Evolutionary conservation across 179 eudicot species (phyloP).

Genomic region (Patellifolia procumbens): DNA sequence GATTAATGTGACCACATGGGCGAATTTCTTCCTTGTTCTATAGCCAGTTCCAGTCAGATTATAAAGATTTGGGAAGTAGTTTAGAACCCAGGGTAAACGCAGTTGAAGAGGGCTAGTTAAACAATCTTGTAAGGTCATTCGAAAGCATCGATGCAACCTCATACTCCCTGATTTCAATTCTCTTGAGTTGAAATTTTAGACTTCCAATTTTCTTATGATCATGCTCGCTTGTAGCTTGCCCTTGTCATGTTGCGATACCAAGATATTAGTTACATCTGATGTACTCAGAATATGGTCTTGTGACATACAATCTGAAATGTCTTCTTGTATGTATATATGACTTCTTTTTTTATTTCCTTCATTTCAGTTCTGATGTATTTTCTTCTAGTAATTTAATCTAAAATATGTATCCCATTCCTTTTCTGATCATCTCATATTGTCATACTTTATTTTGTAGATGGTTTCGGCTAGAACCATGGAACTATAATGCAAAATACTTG

Average conservation of each 20-base stretch:
- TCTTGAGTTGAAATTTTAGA: not conserved
- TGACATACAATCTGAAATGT: not conserved
- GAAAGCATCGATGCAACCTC: slow-evolving; percentile 1
- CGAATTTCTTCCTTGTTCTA: too few species aligned
- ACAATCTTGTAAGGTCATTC: not conserved
- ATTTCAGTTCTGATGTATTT: not conserved
- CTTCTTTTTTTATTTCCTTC: not conserved
- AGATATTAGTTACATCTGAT: not conserved
- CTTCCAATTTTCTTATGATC: not conserved
- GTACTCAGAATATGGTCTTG: not conserved
- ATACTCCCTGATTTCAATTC: not conserved
- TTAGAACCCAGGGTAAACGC: not conserved
- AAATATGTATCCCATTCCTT: not conserved
- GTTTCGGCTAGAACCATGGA: slow-evolving; percentile 93
- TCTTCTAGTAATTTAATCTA: not conserved
- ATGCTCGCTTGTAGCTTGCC: not conserved
- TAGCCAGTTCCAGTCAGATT: not conserved
- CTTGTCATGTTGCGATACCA: not conserved
- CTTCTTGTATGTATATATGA: not conserved
- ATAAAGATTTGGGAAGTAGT: not conserved
- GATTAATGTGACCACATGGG: too few species aligned
- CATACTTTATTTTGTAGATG: slow-evolving; percentile 49
- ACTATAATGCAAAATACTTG: slow-evolving; percentile 65
- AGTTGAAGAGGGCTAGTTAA: not conserved
- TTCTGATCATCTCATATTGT: slow-evolving; percentile 14